Evolutionary conservation across 768 basidiomycete species (phyloP).

Genomic region (Obba rivulosa): DNA sequence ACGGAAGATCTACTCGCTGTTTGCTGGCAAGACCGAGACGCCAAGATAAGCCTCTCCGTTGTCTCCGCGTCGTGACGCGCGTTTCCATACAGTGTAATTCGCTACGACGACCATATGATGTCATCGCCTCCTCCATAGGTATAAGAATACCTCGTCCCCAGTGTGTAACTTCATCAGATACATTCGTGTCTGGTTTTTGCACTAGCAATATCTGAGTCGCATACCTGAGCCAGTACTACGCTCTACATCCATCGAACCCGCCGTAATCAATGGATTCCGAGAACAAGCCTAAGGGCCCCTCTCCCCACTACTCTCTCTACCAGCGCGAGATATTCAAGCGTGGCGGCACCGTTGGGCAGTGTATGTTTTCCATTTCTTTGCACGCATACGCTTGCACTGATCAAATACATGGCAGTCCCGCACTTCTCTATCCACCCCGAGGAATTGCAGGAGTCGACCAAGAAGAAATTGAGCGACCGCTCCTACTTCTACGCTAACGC

Average conservation of each 20-base stretch:
- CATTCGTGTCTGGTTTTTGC: too few species aligned
- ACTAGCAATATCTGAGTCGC: too few species aligned
- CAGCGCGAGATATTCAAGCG: slow-evolving; percentile 43
- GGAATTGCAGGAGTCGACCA: slow-evolving; percentile 34
- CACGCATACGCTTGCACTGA: neutral
- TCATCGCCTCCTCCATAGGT: too few species aligned
- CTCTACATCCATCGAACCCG: neutral
- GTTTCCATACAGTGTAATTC: too few species aligned
- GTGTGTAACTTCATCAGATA: too few species aligned
- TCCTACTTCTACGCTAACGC: slow-evolving; percentile 48
- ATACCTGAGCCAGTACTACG: too few species aligned
- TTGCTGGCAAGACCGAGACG: too few species aligned
- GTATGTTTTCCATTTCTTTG: slow-evolving; percentile 21
- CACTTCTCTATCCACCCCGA: slow-evolving; percentile 39
- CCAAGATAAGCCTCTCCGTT: too few species aligned
- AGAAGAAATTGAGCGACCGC: slow-evolving; percentile 38
- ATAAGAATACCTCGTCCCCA: too few species aligned
- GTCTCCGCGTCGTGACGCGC: too few species aligned
- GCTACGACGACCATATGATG: too few species aligned
- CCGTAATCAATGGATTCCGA: slow-evolving; percentile 36
- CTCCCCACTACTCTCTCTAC: slow-evolving; percentile 46
- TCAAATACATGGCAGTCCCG: slow-evolving; percentile 25
- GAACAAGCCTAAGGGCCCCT: slow-evolving; percentile 40
- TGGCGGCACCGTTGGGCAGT: slow-evolving; percentile 31
- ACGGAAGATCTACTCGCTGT: too few species aligned